Evolutionary conservation across 108 stramenopile genomes (phyloP), one percentile per base, ranked within the genome.

Genomic region (Conticribra weissflogii): DNA sequence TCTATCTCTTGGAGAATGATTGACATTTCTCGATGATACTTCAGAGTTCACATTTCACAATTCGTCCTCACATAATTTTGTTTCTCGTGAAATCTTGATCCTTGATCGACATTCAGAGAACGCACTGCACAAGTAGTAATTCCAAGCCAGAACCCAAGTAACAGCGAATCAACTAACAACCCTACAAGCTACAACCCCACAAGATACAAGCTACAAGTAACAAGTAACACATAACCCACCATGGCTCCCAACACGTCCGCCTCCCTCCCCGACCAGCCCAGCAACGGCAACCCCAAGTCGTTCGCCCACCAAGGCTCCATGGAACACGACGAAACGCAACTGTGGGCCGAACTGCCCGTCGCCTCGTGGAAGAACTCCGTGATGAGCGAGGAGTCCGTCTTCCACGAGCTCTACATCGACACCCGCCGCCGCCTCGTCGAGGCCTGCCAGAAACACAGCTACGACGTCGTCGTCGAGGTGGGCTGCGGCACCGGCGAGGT

Each of bases 401-500:
- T 82, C 53, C 44, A 55, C 4, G 59, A 72, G 17, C 73, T 77
- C 32, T 82, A 82, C 68, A 54, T 76, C 25, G 72, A 54, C 7
- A 82, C 81, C 18, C 71, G 76, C 34, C 52, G 65, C 27, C 63
- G 67, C 0, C 49, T 82, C n/a, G 41, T 66, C 27, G 76, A 78
- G 15, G 66, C 76, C 21, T 77, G 76, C 0, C 31, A 57, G 16
- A 66, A 61, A 15, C 65, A 66, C 31, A 61, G 47, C 0, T 59
- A 82, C 51, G 81, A 82, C 54, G 66, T 72, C 18, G 78, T 82
- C 47, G 36, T 82, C 41, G 81, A 82, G 50, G 81, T 78, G 0
- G 81, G 81, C 0, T 82, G 76, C 32, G 81, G 81, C n/a, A 82
- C 81, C 9, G 81, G 81, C 25, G 81, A 82, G 24, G 63, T 82